phyloP scores from a whole-genome alignment of 1,139 yeast species.

The Zygoascus sp. region DNA sequence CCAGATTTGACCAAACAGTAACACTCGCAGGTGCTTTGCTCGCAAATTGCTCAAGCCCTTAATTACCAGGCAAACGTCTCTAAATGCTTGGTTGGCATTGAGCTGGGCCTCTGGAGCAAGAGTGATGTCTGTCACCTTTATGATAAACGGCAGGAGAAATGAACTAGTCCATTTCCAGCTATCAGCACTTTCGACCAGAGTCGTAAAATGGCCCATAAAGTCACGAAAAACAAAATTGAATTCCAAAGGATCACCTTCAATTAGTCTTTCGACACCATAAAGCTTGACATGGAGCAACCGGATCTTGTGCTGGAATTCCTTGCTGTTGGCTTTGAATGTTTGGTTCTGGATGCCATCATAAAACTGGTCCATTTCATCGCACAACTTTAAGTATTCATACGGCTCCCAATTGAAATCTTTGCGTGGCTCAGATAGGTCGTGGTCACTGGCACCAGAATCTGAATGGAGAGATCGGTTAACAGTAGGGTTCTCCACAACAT shows the following conservation, averaged over 20 bases:
- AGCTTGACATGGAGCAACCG: conserved; percentile 21
- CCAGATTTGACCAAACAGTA: conserved; percentile 23
- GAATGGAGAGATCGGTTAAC: neutral
- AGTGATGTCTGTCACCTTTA: conserved; percentile 18
- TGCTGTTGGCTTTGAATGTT: conserved; percentile 11
- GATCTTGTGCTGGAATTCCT: conserved; percentile 18
- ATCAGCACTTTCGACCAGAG: conserved; percentile 22
- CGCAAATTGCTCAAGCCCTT: conserved; percentile 10
- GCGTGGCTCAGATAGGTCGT: neutral
- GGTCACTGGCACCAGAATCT: neutral
- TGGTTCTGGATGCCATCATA: conserved; percentile 15
- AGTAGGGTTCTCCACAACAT: neutral
- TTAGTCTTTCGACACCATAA: conserved; percentile 15
- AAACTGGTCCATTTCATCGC: conserved; percentile 22
- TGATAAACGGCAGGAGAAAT: conserved; percentile 22
- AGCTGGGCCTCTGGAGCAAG: conserved; percentile 14
- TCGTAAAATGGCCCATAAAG: conserved; percentile 28
- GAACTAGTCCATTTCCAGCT: conserved; percentile 20
- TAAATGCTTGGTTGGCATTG: conserved; percentile 15
- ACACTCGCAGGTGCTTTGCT: conserved; percentile 6
- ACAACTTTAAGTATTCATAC: conserved; percentile 20
- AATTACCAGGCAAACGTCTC: conserved; percentile 16
- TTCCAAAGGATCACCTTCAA: conserved; percentile 17
- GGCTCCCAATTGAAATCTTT: conserved; percentile 10
- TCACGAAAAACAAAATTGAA: conserved; percentile 30